Evolutionary conservation across 768 basidiomycete genomes (phyloP).

Genomic region (Leucocoprinus leucothites): DNA sequence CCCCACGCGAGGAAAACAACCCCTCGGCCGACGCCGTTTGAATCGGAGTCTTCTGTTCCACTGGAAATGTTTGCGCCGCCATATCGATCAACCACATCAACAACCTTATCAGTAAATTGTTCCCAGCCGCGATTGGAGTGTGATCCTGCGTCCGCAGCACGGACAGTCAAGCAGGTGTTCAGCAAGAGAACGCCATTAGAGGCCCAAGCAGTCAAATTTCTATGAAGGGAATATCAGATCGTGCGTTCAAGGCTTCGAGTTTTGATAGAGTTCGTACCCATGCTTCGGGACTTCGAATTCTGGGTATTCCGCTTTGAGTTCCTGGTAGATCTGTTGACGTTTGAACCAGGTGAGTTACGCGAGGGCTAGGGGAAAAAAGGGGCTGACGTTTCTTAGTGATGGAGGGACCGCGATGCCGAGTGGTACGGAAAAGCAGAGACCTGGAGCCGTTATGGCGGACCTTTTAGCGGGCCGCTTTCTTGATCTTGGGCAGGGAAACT

Average conservation of each 20-base stretch:
- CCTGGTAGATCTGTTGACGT: conserved; percentile 70
- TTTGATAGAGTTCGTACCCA: no score
- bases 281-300: conserved; percentile 42
- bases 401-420: conserved; percentile 73
- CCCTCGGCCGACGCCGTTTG: conserved; percentile 61
- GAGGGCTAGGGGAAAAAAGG: not conserved
- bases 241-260: not conserved
- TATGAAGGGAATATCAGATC: conserved; percentile 25
- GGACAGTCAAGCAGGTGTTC: conserved; percentile 91
- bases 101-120: conserved; percentile 76
- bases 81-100: conserved; percentile 74
- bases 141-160: conserved; percentile 69
- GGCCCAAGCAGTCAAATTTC: conserved; percentile 81
- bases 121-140: conserved; percentile 92
- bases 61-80: conserved; percentile 64
- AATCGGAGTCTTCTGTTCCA: conserved; percentile 16
- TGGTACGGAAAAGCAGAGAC: conserved; percentile 89
- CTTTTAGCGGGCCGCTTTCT: conserved; percentile 10
- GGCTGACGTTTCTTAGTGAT: conserved; percentile 74
- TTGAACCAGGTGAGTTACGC: not conserved
- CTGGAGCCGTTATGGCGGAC: conserved; percentile 32
- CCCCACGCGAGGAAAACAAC: conserved; percentile 89
- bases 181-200: conserved; percentile 85
- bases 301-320: conserved; percentile 81
- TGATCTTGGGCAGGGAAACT: not conserved